Percentiles rank a stretch among this genome's conserved stretches.
These are phyloP conservation scores for Didymella keratinophila DNA, from an alignment of 2,329 filamentous ascomycete genomes.

Conservation along the genomic window DNA sequence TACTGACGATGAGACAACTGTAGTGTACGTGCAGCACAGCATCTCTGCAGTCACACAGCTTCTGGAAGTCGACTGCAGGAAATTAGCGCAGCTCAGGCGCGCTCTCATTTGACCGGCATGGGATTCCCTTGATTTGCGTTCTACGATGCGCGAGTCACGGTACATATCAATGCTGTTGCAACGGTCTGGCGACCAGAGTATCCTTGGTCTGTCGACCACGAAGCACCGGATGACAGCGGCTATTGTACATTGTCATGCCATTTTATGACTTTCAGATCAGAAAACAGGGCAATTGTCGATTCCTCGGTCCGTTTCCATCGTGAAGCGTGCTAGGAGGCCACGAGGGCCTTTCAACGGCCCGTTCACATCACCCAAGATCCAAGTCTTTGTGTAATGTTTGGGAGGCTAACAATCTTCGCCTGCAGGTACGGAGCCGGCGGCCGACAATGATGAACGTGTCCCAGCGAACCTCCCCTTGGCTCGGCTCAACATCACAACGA, in stretches of 20 bases:
- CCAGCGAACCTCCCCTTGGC: constrained; percentile 7
- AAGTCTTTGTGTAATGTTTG: constrained; percentile 11
- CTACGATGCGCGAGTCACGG: not conserved
- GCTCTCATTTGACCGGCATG: constrained; percentile 2
- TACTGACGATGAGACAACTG: not conserved
- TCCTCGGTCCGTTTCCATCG: constrained; percentile 10
- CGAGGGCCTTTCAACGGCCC: constrained; percentile 21
- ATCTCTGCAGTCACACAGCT: not conserved
- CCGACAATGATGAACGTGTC: constrained; percentile 3
- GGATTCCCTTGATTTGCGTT: not conserved
- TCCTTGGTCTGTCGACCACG: not conserved
- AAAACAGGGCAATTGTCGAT: constrained; percentile 11
- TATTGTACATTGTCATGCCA: constrained; percentile 4
- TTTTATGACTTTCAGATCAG: constrained; percentile 3
- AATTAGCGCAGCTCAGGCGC: no score
- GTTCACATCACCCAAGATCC: constrained; percentile 4
- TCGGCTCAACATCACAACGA: constrained; percentile 1
- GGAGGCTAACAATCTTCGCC: constrained; percentile 6
- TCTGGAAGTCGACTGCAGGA: not conserved
- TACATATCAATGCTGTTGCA: not conserved
- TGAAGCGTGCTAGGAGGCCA: constrained; percentile 17
- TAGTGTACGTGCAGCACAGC: not conserved
- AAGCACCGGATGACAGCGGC: constrained; percentile 4
- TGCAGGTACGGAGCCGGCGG: constrained; percentile 9
- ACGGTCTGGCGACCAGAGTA: not conserved